phyloP scores from a whole-genome alignment of 306 rosid species.

The Hylodesmum podocarpum region DNA sequence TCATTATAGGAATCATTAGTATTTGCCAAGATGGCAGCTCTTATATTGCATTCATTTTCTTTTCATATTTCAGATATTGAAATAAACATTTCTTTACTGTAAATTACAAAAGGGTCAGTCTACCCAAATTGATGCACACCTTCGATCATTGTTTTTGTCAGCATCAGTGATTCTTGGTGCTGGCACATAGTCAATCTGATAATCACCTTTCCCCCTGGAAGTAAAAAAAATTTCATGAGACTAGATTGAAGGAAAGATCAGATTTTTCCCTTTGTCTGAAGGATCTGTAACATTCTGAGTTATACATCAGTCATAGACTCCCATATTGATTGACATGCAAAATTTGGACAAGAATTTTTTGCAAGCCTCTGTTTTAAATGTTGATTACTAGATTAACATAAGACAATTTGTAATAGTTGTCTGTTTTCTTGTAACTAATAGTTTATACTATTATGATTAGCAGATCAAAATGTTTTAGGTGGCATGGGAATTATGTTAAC shows the following conservation, averaged over 20 bases:
- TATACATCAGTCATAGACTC: background rate
- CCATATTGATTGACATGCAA: background rate
- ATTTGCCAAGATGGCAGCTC: background rate
- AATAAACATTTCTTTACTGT: background rate
- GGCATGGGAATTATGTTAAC: background rate
- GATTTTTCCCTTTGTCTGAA: background rate
- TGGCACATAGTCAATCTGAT: slow-evolving; percentile 83
- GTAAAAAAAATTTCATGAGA: slow-evolving; percentile 17
- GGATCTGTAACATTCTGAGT: background rate
- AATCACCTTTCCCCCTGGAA: slow-evolving; percentile 75
- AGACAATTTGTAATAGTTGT: background rate
- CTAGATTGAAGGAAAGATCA: background rate
- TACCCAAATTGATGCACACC: slow-evolving; percentile 44
- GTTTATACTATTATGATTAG: background rate
- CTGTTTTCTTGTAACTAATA: background rate
- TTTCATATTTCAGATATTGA: background rate
- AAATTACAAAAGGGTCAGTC: slow-evolving; percentile 18
- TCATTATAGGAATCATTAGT: background rate
- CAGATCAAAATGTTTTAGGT: background rate
- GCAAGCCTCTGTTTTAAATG: background rate
- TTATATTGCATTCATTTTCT: slow-evolving; percentile 13
- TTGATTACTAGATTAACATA: background rate
- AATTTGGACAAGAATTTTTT: background rate
- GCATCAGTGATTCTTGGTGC: slow-evolving; percentile 94
- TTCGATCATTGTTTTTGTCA: slow-evolving; percentile 77